Percentiles rank a stretch among this genome's conserved stretches.
phyloP scores from a whole-genome alignment of 805 yeast genomes.

The Saturnispora sekii region DNA sequence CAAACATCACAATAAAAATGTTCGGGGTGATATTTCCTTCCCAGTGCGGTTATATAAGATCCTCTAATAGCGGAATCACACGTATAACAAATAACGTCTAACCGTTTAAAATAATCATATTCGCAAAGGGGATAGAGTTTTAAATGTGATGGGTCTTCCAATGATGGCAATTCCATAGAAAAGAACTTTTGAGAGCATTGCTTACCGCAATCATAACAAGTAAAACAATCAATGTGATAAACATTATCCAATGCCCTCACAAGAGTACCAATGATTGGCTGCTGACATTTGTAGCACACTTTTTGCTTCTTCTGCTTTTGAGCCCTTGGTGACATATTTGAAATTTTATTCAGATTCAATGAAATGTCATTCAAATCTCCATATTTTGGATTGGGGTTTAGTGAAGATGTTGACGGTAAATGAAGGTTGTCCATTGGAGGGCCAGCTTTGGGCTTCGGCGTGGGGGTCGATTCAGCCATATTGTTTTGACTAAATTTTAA shows the following conservation, averaged over 20 bases:
- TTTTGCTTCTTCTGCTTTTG: slow-evolving; percentile 22
- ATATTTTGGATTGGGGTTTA: no score
- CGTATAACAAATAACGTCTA: slow-evolving; percentile 75
- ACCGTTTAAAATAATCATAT: slow-evolving; percentile 79
- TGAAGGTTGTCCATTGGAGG: no score
- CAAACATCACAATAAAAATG: slow-evolving; percentile 92
- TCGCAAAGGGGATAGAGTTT: slow-evolving; percentile 58
- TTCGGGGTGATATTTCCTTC: slow-evolving; percentile 85
- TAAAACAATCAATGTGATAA: slow-evolving; percentile 81
- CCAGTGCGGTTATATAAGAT: slow-evolving; percentile 87
- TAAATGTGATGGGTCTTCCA: slow-evolving; percentile 13
- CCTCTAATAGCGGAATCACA: slow-evolving; percentile 86
- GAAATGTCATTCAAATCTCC: no score
- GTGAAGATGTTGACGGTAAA: no score
- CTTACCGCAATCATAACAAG: slow-evolving; percentile 74
- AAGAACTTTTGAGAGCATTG: slow-evolving; percentile 83
- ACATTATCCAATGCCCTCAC: slow-evolving; percentile 75
- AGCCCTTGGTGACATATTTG: not conserved
- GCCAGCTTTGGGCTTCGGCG: no score
- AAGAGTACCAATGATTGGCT: slow-evolving; percentile 58
- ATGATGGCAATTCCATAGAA: slow-evolving; percentile 45
- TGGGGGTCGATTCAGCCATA: no score
- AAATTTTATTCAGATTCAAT: not conserved
- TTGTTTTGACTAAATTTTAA: no score
- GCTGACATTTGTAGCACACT: slow-evolving; percentile 43